Evolutionary conservation across 352 stramenopile species (phyloP), one percentile per base, ranked within the genome.

Genomic region (Globisporangium orthogonon): DNA sequence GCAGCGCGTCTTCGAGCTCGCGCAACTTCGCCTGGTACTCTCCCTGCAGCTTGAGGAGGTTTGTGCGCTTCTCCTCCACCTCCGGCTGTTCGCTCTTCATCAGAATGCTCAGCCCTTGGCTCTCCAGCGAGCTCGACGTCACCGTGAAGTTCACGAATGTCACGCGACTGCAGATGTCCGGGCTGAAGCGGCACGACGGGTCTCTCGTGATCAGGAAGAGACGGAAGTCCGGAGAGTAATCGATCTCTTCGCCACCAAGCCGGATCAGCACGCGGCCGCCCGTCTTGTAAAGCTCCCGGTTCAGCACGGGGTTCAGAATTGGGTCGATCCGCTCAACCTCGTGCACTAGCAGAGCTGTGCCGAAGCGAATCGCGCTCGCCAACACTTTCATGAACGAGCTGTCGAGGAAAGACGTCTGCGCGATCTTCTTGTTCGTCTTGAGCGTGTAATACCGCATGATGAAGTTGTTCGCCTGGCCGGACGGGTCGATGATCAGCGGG

Each of bases 61-160:
- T 90, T 60, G 89, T 93, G 51, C 96, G 90, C 66, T 98, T 92
- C 60, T 97, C 84, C 68, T 99, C 97, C 18, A 98, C 87, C 70
- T 99, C 97, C 4, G 98, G 98, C 53, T 98, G 94, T 71, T 99
- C 96, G 35, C 83, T 91, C 62, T 97, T 94, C 13, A 99, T 80
- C 46, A 99, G 75, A 48, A 95, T 80, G 53, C 89, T 98, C 33
- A 99, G 67, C 70, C 90, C 96, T 68, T 99, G 97, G 58, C 87
- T 97, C 61, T 99, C 86, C 29, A 99, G 75, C n/a, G 96, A 98
- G 33, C 91, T 98, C 9, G 96, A 96, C 11, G 97, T 99, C 43
- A 99, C 95, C 6, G 97, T 99, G 65, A 99, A 99, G 74, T 99
- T 99, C 15, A 99, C 88, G 60, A 99, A 90, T 15, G 97, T 99